phyloP scores from a whole-genome alignment of 2,329 filamentous ascomycete species.

The Pestalotiopsis sp. region DNA sequence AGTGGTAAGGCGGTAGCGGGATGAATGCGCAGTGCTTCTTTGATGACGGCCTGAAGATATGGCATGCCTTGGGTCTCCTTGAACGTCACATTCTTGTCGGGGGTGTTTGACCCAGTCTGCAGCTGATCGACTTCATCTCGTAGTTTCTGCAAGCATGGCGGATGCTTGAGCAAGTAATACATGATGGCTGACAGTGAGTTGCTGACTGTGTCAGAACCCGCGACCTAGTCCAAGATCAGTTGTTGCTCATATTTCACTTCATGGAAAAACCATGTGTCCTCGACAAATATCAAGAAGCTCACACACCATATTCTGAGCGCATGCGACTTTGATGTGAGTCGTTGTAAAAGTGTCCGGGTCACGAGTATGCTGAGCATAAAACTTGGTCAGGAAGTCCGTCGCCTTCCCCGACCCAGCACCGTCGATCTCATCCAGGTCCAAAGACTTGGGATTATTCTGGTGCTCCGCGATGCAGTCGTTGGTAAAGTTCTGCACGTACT shows the following conservation, averaged over 20 bases:
- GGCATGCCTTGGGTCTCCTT: slow-evolving; percentile 32
- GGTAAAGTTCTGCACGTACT: slow-evolving; percentile 30
- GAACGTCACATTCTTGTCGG: slow-evolving; percentile 23
- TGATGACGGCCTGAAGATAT: slow-evolving; percentile 56
- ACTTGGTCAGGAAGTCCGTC: slow-evolving; percentile 30
- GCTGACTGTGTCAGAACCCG: slow-evolving; percentile 39
- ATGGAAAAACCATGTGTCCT: slow-evolving; percentile 29
- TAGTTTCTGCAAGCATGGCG: slow-evolving; percentile 14
- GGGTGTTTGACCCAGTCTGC: no score
- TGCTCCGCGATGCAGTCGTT: slow-evolving; percentile 18
- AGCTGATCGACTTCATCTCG: slow-evolving; percentile 26
- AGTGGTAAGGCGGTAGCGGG: slow-evolving; percentile 29
- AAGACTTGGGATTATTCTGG: slow-evolving; percentile 12
- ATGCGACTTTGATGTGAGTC: slow-evolving; percentile 23
- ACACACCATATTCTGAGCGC: slow-evolving; percentile 27
- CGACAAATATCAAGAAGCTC: background rate
- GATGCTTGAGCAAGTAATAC: slow-evolving; percentile 25
- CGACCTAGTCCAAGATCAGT: slow-evolving; percentile 31
- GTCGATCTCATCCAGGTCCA: background rate
- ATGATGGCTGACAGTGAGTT: slow-evolving; percentile 32
- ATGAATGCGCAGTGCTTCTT: slow-evolving; percentile 46
- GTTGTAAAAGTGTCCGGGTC: slow-evolving; percentile 35
- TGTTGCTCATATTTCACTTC: slow-evolving; percentile 47
- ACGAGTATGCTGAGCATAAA: slow-evolving; percentile 25
- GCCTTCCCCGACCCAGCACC: background rate